Evolutionary conservation across 2,329 filamentous ascomycete species (phyloP).

Genomic region (Colletotrichum euphorbiae): DNA sequence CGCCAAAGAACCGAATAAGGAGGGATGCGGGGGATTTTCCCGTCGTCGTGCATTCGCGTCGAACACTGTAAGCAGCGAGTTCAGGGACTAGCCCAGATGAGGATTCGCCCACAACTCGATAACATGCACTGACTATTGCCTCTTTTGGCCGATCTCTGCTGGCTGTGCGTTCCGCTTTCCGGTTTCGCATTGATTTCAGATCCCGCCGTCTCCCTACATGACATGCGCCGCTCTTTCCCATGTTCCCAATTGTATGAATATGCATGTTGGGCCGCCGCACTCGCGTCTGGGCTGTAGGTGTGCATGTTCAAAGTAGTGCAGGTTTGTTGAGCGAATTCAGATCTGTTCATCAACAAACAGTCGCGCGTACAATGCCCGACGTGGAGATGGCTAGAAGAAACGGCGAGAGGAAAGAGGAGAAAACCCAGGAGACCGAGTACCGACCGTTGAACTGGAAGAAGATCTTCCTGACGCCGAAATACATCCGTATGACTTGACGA

Average conservation of each 20-base stretch:
- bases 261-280: conserved; percentile 12
- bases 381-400: conserved; percentile 36
- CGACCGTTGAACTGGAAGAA: conserved; percentile 50
- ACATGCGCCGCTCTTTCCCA: neutral
- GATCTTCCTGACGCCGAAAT: conserved; percentile 48
- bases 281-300: neutral
- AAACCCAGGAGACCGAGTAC: conserved; percentile 48
- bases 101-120: conserved; percentile 2
- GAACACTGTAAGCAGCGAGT: neutral
- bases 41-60: conserved; percentile 14
- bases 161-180: conserved; percentile 39
- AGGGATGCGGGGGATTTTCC: conserved; percentile 31
- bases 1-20: neutral
- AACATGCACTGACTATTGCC: conserved; percentile 20
- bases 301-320: neutral
- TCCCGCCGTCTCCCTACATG: conserved; percentile 30
- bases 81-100: conserved; percentile 15
- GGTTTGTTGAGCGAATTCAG: neutral
- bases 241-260: conserved; percentile 23
- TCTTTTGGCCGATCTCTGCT: conserved; percentile 34
- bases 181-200: conserved; percentile 41
- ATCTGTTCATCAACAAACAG: conserved; percentile 3
- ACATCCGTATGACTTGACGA: conserved; percentile 43
- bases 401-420: conserved; percentile 5
- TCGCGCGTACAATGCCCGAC: conserved; percentile 29